Evolutionary conservation across 1,284 basidiomycete species (phyloP).

Genomic region (Cryptococcus sp.): DNA sequence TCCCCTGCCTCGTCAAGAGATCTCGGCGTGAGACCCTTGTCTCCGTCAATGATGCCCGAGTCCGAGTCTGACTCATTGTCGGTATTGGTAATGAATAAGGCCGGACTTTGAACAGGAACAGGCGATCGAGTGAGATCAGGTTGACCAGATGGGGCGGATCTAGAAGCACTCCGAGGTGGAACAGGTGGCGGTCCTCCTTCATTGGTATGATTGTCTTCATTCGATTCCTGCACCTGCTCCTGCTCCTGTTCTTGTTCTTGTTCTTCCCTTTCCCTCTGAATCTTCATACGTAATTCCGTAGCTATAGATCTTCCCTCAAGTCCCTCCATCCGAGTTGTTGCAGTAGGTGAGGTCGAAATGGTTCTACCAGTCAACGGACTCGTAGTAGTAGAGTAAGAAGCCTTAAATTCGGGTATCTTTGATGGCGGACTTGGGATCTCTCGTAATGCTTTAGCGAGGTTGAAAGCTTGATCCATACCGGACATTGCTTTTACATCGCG

Average conservation of each 20-base stretch:
- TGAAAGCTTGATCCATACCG: neutral
- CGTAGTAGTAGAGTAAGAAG: too few relatives aligned
- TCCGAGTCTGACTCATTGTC: neutral
- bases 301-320: conserved; percentile 16
- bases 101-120: neutral
- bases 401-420: too few relatives aligned
- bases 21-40: too few relatives aligned
- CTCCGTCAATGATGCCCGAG: too few relatives aligned
- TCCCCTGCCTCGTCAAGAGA: too few relatives aligned
- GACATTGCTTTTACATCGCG: neutral
- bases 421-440: neutral
- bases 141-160: neutral
- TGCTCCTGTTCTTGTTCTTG: conserved; percentile 8
- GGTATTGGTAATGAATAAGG: neutral
- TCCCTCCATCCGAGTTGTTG: too few relatives aligned
- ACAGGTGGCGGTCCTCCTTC: neutral
- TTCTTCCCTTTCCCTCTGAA: conserved; percentile 19
- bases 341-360: too few relatives aligned
- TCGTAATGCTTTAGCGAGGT: neutral
- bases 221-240: neutral
- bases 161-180: neutral
- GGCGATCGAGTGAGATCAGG: neutral
- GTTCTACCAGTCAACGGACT: too few relatives aligned
- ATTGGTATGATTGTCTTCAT: neutral
- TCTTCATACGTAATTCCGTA: conserved; percentile 18